Conservation (phyloP, 768 basidiomycete species). For the Lenzites betulinus region DNA sequence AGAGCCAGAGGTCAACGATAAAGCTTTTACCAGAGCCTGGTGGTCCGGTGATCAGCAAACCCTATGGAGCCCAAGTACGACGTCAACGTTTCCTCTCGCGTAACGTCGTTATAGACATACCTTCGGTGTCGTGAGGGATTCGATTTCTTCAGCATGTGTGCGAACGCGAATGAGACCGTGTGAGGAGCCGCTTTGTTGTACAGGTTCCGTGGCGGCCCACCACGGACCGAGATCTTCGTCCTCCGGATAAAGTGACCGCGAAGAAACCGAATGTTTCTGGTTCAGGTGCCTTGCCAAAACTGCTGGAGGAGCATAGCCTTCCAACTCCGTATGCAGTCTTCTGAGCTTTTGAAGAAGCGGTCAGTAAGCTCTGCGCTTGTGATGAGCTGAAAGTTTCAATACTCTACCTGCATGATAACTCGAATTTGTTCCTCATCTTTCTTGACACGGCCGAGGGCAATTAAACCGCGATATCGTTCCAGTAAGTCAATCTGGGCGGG, state of each 20-base stretch:
- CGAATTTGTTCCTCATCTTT: slow-evolving; percentile 57
- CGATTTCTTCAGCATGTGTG: slow-evolving; percentile 54
- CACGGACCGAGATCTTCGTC: slow-evolving; percentile 31
- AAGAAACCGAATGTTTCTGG: slow-evolving; percentile 1
- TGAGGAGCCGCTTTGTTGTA: slow-evolving; percentile 26
- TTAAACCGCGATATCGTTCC: slow-evolving; percentile 48
- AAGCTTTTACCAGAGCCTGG: slow-evolving; percentile 58
- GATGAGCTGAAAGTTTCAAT: background rate
- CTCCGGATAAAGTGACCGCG: background rate
- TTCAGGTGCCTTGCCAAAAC: slow-evolving; percentile 35
- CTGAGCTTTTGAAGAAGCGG: slow-evolving; percentile 40
- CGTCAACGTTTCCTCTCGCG: background rate
- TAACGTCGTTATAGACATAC: slow-evolving; percentile 30
- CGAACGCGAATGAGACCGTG: slow-evolving; percentile 42
- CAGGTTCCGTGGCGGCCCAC: slow-evolving; percentile 32
- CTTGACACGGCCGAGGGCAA: slow-evolving; percentile 46
- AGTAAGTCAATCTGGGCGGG: slow-evolving; percentile 41
- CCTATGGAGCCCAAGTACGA: slow-evolving; percentile 32
- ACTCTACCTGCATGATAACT: slow-evolving; percentile 49
- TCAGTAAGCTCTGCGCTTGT: background rate
- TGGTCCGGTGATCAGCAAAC: slow-evolving; percentile 51
- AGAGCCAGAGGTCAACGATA: slow-evolving; percentile 57
- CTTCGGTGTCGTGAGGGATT: slow-evolving; percentile 52
- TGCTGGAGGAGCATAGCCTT: slow-evolving; percentile 52
- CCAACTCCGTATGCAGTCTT: slow-evolving; percentile 46